Evolutionary conservation across 225 moss, liverwort and hornwort species (phyloP), one percentile per base, ranked within the genome.

Genomic region (Bryum argenteum): DNA sequence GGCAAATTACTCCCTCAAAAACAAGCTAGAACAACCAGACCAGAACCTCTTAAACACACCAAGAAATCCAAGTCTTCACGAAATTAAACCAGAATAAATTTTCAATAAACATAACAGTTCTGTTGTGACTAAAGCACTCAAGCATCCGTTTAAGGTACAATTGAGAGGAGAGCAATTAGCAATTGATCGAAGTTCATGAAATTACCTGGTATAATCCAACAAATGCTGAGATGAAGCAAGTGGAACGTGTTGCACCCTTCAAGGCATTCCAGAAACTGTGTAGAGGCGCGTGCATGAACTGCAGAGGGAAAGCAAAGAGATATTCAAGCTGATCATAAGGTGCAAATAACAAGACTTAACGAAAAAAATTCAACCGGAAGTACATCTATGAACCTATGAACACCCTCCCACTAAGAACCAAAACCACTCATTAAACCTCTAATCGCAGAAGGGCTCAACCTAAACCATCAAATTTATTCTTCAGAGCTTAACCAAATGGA

Each of bases 221-320:
- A 79, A 94, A 94, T 18, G 86, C 86, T 52, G 94, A 91, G 40
- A 94, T 82, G 68, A 94, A 94, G 69, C 70, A 83, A 21, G 94
- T 94, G 48, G 91, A 94, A 42, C 91, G 86, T 16, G 91, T 75
- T 41, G 94, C 88, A 79, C 89, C 82, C 70, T 91, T 94, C 17
- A 94, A 75, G 28, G 94, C 91, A 74, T 89, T 94, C 94, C 91
- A 94, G 71, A 89, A 91, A 33, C 83, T 79, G 83, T 90, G 84
- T 5, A 85, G 53, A 58, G 94, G 94, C 64, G 91, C 89, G 68
- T 90, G 88, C 89, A 91, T 85, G 65, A 94, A 94, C 85, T 90
- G 84, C 8, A 70, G 16, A 16, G 22, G 39, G 44, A 57, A 48
- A 20, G 57, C 64, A 57, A 16, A 61, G 38, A 45, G 43, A 47